Percentiles rank a stretch among this genome's conserved stretches.
These are phyloP conservation scores for Colletotrichum spaethianum DNA, from an alignment of 2,329 filamentous ascomycete genomes.

Conservation along the genomic window DNA sequence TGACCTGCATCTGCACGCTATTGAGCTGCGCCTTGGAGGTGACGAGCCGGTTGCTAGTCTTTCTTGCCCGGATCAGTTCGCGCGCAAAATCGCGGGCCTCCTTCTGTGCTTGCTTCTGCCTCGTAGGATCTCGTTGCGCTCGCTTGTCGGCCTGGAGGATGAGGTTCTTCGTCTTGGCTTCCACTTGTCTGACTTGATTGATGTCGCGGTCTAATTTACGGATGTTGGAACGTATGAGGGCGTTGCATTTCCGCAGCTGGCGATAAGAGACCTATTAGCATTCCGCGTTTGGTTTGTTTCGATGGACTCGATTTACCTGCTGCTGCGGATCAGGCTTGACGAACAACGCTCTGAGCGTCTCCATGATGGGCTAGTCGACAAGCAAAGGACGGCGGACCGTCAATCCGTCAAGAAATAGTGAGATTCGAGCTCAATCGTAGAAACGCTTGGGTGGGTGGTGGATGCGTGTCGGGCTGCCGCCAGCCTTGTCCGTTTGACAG, in stretches of 20 bases:
- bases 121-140: conserved; percentile 83
- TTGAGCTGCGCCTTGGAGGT: conserved; percentile 93
- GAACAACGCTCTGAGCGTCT: conserved; percentile 88
- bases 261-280: conserved; percentile 6
- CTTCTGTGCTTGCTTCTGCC: conserved; percentile 82
- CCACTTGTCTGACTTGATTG: conserved; percentile 80
- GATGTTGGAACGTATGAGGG: conserved; percentile 88
- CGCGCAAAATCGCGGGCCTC: conserved; percentile 91
- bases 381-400: conserved; percentile 14
- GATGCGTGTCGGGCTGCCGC: conserved; percentile 25
- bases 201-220: conserved; percentile 97
- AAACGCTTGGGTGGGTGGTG: background rate
- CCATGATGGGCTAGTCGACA: conserved; percentile 71
- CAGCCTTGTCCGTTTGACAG: conserved; percentile 36
- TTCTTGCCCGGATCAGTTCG: conserved; percentile 87
- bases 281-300: conserved; percentile 2
- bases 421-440: background rate
- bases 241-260: conserved; percentile 95
- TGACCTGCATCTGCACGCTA: conserved; percentile 97
- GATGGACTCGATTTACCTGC: conserved; percentile 73
- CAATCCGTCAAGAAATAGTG: background rate
- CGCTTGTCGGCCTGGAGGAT: conserved; percentile 88
- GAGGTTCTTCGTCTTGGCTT: conserved; percentile 86
- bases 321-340: conserved; percentile 93
- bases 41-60: conserved; percentile 79